phyloP scores from a whole-genome alignment of 768 basidiomycete genomes.

The Gautieria morchelliformis region DNA sequence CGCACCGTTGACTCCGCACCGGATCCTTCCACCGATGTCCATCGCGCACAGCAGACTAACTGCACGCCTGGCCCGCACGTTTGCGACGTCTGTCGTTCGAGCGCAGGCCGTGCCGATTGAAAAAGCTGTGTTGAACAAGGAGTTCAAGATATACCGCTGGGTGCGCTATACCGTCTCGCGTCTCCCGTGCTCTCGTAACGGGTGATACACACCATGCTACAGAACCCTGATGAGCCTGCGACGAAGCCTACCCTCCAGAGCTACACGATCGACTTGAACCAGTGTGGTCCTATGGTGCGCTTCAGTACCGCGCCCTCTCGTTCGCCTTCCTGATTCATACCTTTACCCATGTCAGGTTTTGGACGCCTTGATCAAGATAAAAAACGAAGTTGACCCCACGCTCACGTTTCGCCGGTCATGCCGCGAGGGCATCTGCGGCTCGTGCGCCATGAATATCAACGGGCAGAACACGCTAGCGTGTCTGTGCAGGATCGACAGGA shows the following conservation, averaged over 20 bases:
- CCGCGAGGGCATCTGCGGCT: conserved; percentile 94
- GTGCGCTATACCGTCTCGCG: conserved; percentile 32
- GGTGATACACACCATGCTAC: too few relatives aligned
- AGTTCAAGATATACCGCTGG: conserved; percentile 99
- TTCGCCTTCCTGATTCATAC: too few relatives aligned
- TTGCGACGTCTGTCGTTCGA: conserved; percentile 3
- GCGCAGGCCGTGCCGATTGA: conserved; percentile 37
- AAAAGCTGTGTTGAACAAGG: conserved; percentile 72
- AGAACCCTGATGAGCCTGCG: conserved; percentile 93
- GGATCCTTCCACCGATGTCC: not conserved
- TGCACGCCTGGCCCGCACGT: not conserved
- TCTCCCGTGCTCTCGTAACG: too few relatives aligned
- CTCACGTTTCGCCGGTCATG: conserved; percentile 92
- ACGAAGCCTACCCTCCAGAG: conserved; percentile 87
- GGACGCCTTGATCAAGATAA: conserved; percentile 96
- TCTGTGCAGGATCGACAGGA: conserved; percentile 87
- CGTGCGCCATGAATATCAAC: conserved; percentile 98
- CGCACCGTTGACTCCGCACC: too few relatives aligned
- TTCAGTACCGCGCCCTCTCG: too few relatives aligned
- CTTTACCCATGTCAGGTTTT: conserved; percentile 58
- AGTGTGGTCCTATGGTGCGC: conserved; percentile 87
- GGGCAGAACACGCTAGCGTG: conserved; percentile 98
- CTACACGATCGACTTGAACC: conserved; percentile 86
- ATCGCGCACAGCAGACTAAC: not conserved
- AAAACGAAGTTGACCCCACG: conserved; percentile 96